Evolutionary conservation across 2,329 filamentous ascomycete genomes (phyloP).

Genomic region (Coniochaeta prunicola): DNA sequence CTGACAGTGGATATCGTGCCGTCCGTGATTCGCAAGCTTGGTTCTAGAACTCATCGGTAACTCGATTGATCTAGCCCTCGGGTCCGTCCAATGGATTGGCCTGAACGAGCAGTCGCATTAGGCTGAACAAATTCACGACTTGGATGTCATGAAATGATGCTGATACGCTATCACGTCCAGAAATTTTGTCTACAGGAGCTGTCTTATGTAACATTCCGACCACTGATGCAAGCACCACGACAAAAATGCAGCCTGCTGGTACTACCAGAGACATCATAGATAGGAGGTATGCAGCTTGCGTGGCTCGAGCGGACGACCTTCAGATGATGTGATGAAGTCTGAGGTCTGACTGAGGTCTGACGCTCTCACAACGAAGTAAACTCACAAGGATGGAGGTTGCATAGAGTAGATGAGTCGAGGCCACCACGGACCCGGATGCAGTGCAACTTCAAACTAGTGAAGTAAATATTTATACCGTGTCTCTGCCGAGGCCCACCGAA

Average conservation of each 20-base stretch:
- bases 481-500: neutral
- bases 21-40: neutral
- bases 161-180: no score
- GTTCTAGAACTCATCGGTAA: neutral
- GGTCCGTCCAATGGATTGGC: no score
- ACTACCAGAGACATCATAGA: neutral
- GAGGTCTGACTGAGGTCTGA: neutral
- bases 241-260: no score
- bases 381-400: neutral
- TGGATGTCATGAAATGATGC: neutral
- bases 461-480: neutral
- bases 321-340: neutral
- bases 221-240: neutral
- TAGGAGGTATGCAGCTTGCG: neutral
- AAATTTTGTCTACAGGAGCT: neutral
- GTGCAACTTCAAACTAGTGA: neutral
- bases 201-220: no score
- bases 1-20: neutral
- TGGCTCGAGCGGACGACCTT: neutral
- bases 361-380: neutral
- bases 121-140: neutral
- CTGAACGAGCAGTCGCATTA: neutral
- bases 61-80: neutral
- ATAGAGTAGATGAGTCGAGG: neutral
- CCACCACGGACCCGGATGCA: neutral